A percentile compares a stretch with the other conserved stretches of the same genome.
Conservation (phyloP, 176 grass and related monocot species). For the Aegilops sharonensis region DNA sequence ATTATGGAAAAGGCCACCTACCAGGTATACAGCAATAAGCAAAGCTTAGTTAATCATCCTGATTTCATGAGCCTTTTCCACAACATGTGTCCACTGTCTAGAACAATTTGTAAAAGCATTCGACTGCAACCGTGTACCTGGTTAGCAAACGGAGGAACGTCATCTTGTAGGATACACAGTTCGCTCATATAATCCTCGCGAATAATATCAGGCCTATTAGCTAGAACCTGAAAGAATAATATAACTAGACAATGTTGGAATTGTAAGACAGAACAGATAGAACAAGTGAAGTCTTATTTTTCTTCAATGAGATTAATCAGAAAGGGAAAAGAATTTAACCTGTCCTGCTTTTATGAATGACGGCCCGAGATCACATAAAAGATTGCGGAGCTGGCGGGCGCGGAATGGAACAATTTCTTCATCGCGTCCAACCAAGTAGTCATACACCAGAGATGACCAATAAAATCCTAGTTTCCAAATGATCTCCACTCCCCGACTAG, state of each 20-base stretch:
- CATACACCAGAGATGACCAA: conserved; percentile 87
- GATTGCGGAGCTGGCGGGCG: conserved; percentile 90
- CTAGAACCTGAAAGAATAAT: conserved; percentile 68
- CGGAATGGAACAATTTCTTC: conserved; percentile 93
- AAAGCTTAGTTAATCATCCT: conserved; percentile 1
- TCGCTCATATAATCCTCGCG: conserved; percentile 99
- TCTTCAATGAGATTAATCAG: background rate
- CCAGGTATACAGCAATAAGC: background rate
- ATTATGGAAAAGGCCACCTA: conserved; percentile 96
- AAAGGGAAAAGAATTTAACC: conserved; percentile 39
- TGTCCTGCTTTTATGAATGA: conserved; percentile 99
- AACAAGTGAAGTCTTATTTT: background rate
- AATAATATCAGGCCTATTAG: conserved; percentile 97
- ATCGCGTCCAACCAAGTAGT: conserved; percentile 86
- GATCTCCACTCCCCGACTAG: conserved; percentile 84
- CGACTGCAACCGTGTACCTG: conserved; percentile 48
- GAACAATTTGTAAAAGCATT: conserved; percentile 3
- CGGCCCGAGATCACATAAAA: conserved; percentile 89
- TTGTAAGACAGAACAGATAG: background rate
- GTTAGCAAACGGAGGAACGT: conserved; percentile 91
- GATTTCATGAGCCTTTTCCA: background rate
- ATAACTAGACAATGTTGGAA: background rate
- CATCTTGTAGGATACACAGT: conserved; percentile 96
- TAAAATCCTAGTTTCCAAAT: conserved; percentile 90
- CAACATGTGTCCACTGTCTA: background rate